Evolutionary conservation across 352 stramenopile genomes (phyloP), one percentile per base, ranked within the genome.

Genomic region (Stephanocyclus meneghinianus): DNA sequence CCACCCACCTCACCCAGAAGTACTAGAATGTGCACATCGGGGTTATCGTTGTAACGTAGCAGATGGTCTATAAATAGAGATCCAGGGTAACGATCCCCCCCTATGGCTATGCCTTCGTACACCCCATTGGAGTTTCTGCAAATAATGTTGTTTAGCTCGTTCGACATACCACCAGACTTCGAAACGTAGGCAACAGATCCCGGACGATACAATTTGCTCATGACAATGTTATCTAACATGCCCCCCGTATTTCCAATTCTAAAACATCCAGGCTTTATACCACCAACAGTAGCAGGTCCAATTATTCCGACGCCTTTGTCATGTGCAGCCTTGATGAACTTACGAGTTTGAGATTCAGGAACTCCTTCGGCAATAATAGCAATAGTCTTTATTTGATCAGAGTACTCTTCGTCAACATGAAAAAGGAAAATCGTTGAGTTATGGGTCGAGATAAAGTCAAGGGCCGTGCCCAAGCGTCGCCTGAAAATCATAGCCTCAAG

Each of bases 141-240:
- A 82, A 98, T 97, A 79, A 98, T 98, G 88, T 98, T 98, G 91
- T 98, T 98, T 15, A 98, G 89, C 83, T 98, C 96, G 85, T 98
- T 98, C 29, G 94, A 98, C 95, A 98, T 98, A 78, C 96, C 96
- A 71, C 96, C 96, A 13, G 93, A 98, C 91, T 98, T 98, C 71
- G 94, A 98, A 61, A 98, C 96, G 85, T 98, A 98, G 30, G 95
- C 95, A 56, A 98, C 96, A 57, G 93, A 97, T 45, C 96, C 96
- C 30, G 96, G 95, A 44, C 96, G 94, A 87, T 98, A 98, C 37
- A 98, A 89, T 92, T 98, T 98, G 44, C 92, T 97, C 82, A 98
- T 96, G 60, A 98, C 95, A 82, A 98, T 98, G 90, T 98, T 98
- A 84, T 98, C 96, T 18, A 98, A 90, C 96, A 98, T 98, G 55